Conservation (phyloP, 2,329 filamentous ascomycete genomes). For the Hypoxylon sp. region DNA sequence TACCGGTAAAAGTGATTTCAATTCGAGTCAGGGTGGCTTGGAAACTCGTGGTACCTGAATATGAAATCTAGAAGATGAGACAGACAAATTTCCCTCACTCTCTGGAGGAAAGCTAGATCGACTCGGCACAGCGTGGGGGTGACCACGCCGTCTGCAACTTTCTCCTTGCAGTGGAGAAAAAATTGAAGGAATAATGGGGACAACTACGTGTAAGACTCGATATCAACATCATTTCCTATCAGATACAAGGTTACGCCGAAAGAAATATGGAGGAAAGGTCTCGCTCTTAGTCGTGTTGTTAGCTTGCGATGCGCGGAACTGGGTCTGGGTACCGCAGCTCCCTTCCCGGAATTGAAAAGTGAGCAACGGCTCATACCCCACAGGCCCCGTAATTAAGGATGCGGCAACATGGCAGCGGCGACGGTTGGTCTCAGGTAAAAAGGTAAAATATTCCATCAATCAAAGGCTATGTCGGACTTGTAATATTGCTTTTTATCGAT, state of each 20-base stretch:
- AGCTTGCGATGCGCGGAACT: slow-evolving; percentile 32
- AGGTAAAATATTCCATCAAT: slow-evolving; percentile 39
- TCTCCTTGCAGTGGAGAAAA: slow-evolving; percentile 37
- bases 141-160: slow-evolving; percentile 29
- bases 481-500: slow-evolving; percentile 11
- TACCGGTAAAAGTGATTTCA: slow-evolving; percentile 24
- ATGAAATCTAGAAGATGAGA: slow-evolving; percentile 9
- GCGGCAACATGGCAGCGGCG: slow-evolving; percentile 31
- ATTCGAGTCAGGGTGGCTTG: slow-evolving; percentile 21
- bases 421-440: slow-evolving; percentile 29
- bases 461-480: slow-evolving; percentile 3
- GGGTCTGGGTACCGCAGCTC: slow-evolving; percentile 36
- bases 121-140: slow-evolving; percentile 36
- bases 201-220: slow-evolving; percentile 37
- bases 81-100: slow-evolving; percentile 41
- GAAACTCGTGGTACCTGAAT: slow-evolving; percentile 7
- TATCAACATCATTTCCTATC: slow-evolving; percentile 40
- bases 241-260: slow-evolving; percentile 37
- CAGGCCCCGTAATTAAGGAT: slow-evolving; percentile 36
- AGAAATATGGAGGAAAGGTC: slow-evolving; percentile 34
- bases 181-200: slow-evolving; percentile 41
- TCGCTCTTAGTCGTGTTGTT: slow-evolving; percentile 28
- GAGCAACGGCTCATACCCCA: slow-evolving; percentile 34
- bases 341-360: slow-evolving; percentile 33
- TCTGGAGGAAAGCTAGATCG: slow-evolving; percentile 27